Evolutionary conservation across 139 green algal genomes (phyloP), one percentile per base, ranked within the genome.

Genomic region (Mychonastes homosphaera): DNA sequence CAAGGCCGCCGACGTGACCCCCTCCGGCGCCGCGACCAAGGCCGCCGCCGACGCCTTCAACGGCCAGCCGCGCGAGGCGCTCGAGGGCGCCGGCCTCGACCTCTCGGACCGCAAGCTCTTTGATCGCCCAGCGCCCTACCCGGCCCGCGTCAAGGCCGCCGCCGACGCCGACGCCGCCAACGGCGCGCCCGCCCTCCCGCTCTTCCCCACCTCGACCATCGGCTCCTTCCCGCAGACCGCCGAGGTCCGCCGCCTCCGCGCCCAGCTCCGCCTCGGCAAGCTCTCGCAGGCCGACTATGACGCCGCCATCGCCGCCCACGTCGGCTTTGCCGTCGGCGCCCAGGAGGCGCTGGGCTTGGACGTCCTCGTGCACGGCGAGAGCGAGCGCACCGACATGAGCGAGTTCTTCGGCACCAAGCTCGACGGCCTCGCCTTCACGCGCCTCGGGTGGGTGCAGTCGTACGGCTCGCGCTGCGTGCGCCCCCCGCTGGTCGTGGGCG

Each of bases 361-460:
- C 64, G 88, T 95, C 56, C 71, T 94, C 40, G 88, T 95, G 64
- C 88, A 95, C 58, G 88, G 88, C 16, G 88, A 95, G 78, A 56
- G 82, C 16, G 87, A 95, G 43, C 69, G 84, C 69, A 87, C 61
- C 23, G 61, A 67, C 41, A 67, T 67, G 61, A 51, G 57, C 24
- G 87, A 95, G 73, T 93, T 85, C 77, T 95, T 95, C 76, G 87
- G 87, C 15, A 40, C 79, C 56, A 72, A 84, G 70, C 78, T 95
- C 68, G 69, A 83, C 21, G 87, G 83, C 44, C 87, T 88, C 57
- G 45, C 39, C 34, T 90, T 90, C 76, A 89, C 82, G 4, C 52
- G 23, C 23, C 36, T 77, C 36, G 83, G 77, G 55, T 94, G 85
- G 85, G 84, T 92, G 40, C 79, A 79, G 72, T 75, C 53, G 39